A percentile compares a stretch with the other conserved stretches of the same genome.
These are phyloP conservation scores for Diaporthe nobilis DNA, from an alignment of 2,329 filamentous ascomycete species.

Conservation along the genomic window DNA sequence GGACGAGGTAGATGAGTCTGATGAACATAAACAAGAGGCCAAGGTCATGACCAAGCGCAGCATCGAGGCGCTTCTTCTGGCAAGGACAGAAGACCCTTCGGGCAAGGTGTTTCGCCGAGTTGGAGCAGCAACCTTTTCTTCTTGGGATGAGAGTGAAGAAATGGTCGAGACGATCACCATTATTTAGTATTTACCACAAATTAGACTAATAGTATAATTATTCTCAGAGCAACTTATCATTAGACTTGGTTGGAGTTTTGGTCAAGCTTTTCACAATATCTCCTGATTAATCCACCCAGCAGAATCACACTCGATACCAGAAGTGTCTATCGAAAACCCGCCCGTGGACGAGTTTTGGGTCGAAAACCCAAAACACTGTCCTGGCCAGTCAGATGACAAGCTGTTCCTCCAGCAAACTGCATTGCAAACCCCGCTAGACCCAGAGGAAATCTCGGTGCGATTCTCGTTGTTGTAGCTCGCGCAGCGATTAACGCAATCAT, in stretches of 20 bases:
- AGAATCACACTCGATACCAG: background rate
- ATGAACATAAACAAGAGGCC: background rate
- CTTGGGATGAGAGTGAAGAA: conserved; percentile 14
- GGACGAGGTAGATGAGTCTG: background rate
- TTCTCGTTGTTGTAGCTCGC: background rate
- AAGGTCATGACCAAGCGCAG: background rate
- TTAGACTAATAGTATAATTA: background rate
- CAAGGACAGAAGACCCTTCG: background rate
- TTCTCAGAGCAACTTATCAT: background rate
- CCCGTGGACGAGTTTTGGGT: background rate
- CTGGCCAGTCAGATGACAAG: background rate
- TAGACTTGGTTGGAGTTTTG: background rate
- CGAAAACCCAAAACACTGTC: background rate
- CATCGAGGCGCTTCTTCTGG: conserved; percentile 6
- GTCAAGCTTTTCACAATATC: background rate
- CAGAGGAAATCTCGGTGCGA: background rate
- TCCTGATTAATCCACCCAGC: conserved; percentile 9
- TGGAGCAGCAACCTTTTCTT: conserved; percentile 12
- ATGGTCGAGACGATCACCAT: background rate
- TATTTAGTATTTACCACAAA: background rate
- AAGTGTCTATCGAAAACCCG: background rate
- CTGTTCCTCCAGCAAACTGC: background rate
- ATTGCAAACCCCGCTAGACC: background rate
- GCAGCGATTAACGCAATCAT: background rate
- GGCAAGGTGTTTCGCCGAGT: conserved; percentile 13